Conservation (phyloP, 805 yeast species). For the Saitoella complicata region DNA sequence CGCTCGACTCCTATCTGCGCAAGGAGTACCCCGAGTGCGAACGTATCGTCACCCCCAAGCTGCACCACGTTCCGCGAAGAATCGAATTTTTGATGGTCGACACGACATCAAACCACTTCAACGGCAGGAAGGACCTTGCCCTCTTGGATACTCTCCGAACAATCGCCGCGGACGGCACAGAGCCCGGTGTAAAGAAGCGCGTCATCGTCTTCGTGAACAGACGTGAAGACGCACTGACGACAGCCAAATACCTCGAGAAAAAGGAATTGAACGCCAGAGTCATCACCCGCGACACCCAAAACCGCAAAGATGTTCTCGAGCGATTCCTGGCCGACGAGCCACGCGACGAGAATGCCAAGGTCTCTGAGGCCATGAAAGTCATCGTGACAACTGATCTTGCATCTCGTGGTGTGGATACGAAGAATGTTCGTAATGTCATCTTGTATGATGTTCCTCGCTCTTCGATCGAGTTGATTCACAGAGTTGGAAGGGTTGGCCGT, state of each 20-base stretch:
- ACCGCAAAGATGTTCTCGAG: conserved; percentile 38
- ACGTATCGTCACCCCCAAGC: conserved; percentile 58
- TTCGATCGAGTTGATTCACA: conserved; percentile 72
- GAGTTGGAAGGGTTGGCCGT: conserved; percentile 90
- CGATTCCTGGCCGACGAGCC: conserved; percentile 52
- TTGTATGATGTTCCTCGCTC: conserved; percentile 74
- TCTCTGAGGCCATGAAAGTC: conserved; percentile 33
- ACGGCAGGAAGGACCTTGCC: conserved; percentile 69
- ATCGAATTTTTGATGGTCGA: conserved; percentile 62
- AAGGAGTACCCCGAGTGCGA: conserved; percentile 47
- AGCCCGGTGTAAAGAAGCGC: conserved; percentile 57
- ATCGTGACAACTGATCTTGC: conserved; percentile 76
- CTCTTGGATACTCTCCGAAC: conserved; percentile 80
- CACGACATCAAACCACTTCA: conserved; percentile 61
- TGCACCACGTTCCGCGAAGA: conserved; percentile 70
- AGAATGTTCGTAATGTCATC: conserved; percentile 63
- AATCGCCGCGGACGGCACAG: conserved; percentile 69
- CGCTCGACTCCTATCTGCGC: conserved; percentile 46
- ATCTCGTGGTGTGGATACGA: conserved; percentile 81
- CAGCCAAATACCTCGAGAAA: conserved; percentile 38
- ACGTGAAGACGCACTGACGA: conserved; percentile 41
- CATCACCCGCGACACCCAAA: conserved; percentile 53
- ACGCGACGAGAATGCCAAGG: neutral
- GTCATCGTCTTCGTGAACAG: conserved; percentile 74
- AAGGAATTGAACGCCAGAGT: conserved; percentile 46